Base-by-base conservation (phyloP, 257 asterid genomes). In the Lycium ferocissimum region DNA sequence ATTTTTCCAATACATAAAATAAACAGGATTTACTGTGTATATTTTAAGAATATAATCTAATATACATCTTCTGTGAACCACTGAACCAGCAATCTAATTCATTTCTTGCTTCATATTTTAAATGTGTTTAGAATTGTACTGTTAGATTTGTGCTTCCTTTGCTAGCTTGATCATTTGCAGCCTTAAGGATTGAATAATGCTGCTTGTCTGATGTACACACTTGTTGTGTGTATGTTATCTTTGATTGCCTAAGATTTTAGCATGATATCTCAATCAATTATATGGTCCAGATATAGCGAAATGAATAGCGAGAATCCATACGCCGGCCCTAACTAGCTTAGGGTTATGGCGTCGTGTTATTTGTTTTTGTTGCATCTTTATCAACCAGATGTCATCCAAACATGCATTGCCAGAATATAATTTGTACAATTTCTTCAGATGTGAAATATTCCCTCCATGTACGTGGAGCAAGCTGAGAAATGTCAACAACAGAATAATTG, bases 211-310 rank as follows among this genome's bases (percentile, higher is more conserved):
- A 69, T 69, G 7, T 17, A 45, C 11, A 37, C 38, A 15, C 37
- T 69, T 38, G 53, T 38, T 38, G 51, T 69, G 78, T 37, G 51
- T 0, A 22, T 69, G 53, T 14, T 5, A 11, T 67, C 47, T 66
- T 35, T 66, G 75, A 66, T 66, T 66, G 75, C 49, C 75, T 67
- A 6, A 2, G 20, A 67, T 14, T 67, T 67, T 35, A 35, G 49
- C 75, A 35, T 35, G 75, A 35, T 67, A 63, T 63, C 70, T 63
- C 70, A n/a, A 59, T 51, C 57, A 51, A 51, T 51, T 51, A 51
- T 13, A 18, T 18, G 26, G 33, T 18, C 12, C 66, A 59, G 66
- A 51, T 10, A 10, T 9, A 51, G 57, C 57, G 57, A 54, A 57
- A 14, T 14, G 20, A 14, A 14, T 10, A 14, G 62, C 15, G 20